Evolutionary conservation across 2,329 filamentous ascomycete species (phyloP).

Genomic region (Penicillium occitanis): DNA sequence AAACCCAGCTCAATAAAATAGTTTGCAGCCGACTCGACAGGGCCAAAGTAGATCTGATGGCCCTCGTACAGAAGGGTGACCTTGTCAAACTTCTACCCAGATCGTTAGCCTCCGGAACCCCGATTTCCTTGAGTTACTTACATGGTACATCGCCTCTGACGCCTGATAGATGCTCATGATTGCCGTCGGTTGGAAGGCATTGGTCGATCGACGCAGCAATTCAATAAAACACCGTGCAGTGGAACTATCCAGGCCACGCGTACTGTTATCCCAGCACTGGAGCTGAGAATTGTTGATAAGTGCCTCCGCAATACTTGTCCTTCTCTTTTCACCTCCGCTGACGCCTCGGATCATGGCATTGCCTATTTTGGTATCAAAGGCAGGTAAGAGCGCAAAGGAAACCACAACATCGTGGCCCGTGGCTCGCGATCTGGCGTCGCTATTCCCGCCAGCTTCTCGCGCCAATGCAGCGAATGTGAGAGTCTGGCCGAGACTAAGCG

Average conservation of each 20-base stretch:
- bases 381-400: conserved; percentile 47
- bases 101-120: too few species aligned
- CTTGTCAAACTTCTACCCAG: conserved; percentile 53
- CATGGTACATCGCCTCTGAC: neutral
- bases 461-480: conserved; percentile 68
- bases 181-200: neutral
- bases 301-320: conserved; percentile 64
- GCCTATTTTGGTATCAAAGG: conserved; percentile 63
- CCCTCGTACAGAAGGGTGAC: conserved; percentile 67
- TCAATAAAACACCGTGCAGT: neutral
- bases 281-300: conserved; percentile 25
- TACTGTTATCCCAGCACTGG: neutral
- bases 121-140: neutral
- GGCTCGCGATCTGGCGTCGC: conserved; percentile 28
- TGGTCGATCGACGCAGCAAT: neutral
- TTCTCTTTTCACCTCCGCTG: conserved; percentile 66
- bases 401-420: conserved; percentile 35
- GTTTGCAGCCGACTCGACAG: conserved; percentile 53
- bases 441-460: conserved; percentile 8
- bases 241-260: neutral
- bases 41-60: conserved; percentile 69
- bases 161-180: neutral
- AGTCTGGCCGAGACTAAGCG: conserved; percentile 69
- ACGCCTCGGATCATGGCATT: conserved; percentile 66
- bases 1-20: conserved; percentile 68